Evolutionary conservation across 495 filamentous ascomycete species (phyloP).

Genomic region (Trichoderma erinaceum): DNA sequence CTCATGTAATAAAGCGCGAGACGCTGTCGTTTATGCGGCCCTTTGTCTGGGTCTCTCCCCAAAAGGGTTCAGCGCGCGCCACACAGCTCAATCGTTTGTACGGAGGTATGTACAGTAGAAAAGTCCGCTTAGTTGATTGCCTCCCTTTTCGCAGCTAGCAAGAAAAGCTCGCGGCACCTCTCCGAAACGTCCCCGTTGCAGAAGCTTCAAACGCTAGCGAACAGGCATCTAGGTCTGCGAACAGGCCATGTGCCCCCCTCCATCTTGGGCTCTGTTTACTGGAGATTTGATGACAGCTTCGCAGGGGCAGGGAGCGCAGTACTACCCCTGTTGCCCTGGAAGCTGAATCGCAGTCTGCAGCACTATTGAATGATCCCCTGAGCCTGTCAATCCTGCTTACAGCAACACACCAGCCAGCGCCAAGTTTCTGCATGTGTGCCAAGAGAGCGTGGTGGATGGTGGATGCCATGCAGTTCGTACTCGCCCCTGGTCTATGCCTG

Average conservation of each 20-base stretch:
- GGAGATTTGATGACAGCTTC: constrained; percentile 3
- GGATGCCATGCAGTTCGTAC: background rate
- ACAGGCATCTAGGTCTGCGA: background rate
- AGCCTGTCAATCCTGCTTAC: background rate
- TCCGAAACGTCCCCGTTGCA: background rate
- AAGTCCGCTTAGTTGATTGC: background rate
- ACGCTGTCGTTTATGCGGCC: background rate
- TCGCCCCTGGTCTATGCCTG: background rate
- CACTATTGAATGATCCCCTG: background rate
- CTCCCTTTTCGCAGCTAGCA: background rate
- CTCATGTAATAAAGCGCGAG: background rate
- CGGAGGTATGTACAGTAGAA: background rate
- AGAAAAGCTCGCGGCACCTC: background rate
- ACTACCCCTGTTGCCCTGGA: background rate
- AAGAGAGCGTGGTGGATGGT: background rate
- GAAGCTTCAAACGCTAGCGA: constrained; percentile 4
- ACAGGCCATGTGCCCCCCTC: background rate
- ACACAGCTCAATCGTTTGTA: background rate
- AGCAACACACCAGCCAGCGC: background rate
- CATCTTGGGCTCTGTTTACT: background rate
- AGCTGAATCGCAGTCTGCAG: background rate
- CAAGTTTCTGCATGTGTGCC: background rate
- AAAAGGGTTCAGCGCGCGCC: background rate
- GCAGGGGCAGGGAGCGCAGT: background rate
- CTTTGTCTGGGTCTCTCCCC: background rate